Conservation (phyloP, 148 eudicot species). For the Rhododendron ovatum region DNA sequence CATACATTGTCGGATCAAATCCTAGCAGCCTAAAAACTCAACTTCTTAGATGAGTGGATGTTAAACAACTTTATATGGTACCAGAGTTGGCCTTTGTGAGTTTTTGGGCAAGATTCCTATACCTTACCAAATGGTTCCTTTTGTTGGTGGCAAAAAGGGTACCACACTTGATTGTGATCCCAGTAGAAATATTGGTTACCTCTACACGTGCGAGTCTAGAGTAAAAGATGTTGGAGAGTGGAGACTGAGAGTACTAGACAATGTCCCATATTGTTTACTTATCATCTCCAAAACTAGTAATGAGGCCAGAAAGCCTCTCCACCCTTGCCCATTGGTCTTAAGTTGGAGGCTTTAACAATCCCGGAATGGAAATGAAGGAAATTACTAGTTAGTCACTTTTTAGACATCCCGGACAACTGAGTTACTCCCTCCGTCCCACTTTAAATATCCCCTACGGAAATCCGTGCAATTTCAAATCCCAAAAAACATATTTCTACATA, state of each 20-base stretch:
- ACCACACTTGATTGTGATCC: background rate
- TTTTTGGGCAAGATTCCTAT: background rate
- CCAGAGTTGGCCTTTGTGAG: background rate
- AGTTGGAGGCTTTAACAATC: background rate
- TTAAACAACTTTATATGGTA: background rate
- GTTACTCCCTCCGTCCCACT: too few relatives aligned
- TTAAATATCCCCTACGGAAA: too few relatives aligned
- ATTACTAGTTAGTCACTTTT: background rate
- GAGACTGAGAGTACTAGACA: background rate
- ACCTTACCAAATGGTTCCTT: background rate
- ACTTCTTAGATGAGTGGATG: background rate
- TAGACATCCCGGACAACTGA: background rate
- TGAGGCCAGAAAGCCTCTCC: background rate
- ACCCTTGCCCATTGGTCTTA: background rate
- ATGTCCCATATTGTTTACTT: background rate
- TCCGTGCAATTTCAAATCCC: too few relatives aligned
- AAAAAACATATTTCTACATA: too few relatives aligned
- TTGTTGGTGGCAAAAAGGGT: background rate
- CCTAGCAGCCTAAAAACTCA: background rate
- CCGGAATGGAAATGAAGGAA: background rate
- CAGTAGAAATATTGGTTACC: background rate
- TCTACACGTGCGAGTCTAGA: background rate
- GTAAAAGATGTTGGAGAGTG: background rate
- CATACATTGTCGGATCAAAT: background rate
- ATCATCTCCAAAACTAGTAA: background rate